phyloP scores from a whole-genome alignment of 495 filamentous ascomycete species.

The Annulohypoxylon moriforme region DNA sequence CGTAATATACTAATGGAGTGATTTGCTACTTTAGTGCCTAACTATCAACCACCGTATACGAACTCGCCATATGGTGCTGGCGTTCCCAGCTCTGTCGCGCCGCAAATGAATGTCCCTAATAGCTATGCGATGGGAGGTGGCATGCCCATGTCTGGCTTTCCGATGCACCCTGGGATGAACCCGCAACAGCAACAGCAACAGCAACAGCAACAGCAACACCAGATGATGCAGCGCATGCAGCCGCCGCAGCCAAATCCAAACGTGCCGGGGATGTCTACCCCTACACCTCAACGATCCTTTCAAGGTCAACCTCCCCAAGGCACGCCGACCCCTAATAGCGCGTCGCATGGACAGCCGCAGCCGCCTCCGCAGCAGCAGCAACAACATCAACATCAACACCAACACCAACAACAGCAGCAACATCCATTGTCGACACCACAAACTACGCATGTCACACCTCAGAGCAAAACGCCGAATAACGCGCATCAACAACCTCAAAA shows the following conservation, averaged over 20 bases:
- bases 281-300: conserved; percentile 56
- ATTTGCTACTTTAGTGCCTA: conserved; percentile 55
- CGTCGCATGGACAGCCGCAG: conserved; percentile 31
- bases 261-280: conserved; percentile 48
- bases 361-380: not conserved
- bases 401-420: conserved; percentile 32
- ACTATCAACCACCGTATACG: conserved; percentile 64
- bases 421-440: conserved; percentile 49
- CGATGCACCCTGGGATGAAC: conserved; percentile 52
- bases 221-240: conserved; percentile 62
- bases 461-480: conserved; percentile 54
- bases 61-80: conserved; percentile 61
- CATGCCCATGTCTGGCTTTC: conserved; percentile 55
- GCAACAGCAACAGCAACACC: conserved; percentile 56
- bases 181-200: conserved; percentile 58
- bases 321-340: conserved; percentile 49
- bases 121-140: conserved; percentile 61
- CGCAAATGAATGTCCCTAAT: conserved; percentile 58
- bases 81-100: conserved; percentile 55
- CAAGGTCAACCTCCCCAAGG: conserved; percentile 50
- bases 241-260: conserved; percentile 54
- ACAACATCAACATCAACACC: not conserved
- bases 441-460: conserved; percentile 47
- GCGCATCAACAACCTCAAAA: conserved; percentile 50
- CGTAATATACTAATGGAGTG: conserved; percentile 40